Evolutionary conservation across 176 grass and related monocot species (phyloP).

Genomic region (Carex parvula): DNA sequence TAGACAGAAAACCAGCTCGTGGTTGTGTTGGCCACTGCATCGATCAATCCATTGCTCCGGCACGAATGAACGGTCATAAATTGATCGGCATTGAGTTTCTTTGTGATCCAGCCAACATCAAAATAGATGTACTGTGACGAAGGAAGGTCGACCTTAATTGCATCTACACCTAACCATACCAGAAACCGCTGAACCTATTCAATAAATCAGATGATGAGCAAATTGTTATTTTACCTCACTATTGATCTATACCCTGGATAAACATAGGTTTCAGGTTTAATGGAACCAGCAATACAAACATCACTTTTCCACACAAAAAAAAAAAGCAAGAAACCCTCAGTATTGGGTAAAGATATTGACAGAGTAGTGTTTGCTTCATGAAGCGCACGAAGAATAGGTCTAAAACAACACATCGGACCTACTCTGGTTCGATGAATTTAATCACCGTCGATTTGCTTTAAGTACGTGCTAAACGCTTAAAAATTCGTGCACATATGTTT

Average conservation of each 20-base stretch:
- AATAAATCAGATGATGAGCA: background rate
- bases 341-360: too few relatives aligned
- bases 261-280: background rate
- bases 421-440: too few relatives aligned
- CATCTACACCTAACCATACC: constrained; percentile 25
- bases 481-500: too few relatives aligned
- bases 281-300: background rate
- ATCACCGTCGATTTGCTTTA: too few relatives aligned
- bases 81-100: constrained; percentile 22
- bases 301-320: background rate
- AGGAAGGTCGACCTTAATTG: constrained; percentile 39
- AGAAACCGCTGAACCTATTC: constrained; percentile 23
- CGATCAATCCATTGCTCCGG: constrained; percentile 14
- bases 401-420: too few relatives aligned
- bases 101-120: constrained; percentile 28
- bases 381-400: too few relatives aligned
- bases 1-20: background rate
- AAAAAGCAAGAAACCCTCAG: background rate
- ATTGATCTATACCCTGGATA: background rate
- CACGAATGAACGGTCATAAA: constrained; percentile 27
- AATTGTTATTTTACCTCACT: background rate
- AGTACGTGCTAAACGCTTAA: too few relatives aligned
- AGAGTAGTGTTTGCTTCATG: too few relatives aligned
- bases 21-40: background rate
- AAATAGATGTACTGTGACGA: constrained; percentile 32